Evolutionary conservation across 495 filamentous ascomycete species (phyloP), one percentile per base, ranked within the genome.

Genomic region (Aspergillus cavernicola): DNA sequence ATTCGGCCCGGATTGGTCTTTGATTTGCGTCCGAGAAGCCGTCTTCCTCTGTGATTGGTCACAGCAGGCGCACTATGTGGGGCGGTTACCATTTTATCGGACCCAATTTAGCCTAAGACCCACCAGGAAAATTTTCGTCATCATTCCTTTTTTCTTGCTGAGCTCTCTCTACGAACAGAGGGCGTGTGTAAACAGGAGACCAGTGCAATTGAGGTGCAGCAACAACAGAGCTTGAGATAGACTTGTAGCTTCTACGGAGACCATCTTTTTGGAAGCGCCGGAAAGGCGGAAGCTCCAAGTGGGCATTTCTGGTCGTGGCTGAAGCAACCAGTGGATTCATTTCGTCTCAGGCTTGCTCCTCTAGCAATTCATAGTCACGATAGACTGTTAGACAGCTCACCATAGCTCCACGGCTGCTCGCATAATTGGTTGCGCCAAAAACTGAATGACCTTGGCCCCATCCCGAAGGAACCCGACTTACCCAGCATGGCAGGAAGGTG

Each of bases 381-480:
- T 28, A 46, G 40, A 9, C 39, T 15, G 22, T 26, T 2, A 18
- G 26, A 54, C 52, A 54, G 52, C 42, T 54, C 52, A 54, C 35
- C 18, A 47, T 15, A 58, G 59, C 59, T 57, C 53, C 55, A 62
- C 52, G 39, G 16, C 16, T 18, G 20, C 42, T 4, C 22, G 41
- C 22, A 53, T 52, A n/a, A 63, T 63, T 63, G 60, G 60, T 33
- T 46, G 51, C 18, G 44, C 57, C 53, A 51, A 19, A 22, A 57
- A 53, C 43, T 32, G 42, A 53, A 20, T 38, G n/a, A 24, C 32
- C 53, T 53, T 55, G 57, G 56, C 51, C 57, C 54, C 57, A 39
- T 59, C 60, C 60, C 60, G 60, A 63, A 48, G 47, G 60, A 60
- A 63, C 60, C 60, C 60, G 60, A 59, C 42, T 38, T 52, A 31